Conservation (phyloP, 2,329 filamentous ascomycete genomes). For the Xylariaceae sp. region DNA sequence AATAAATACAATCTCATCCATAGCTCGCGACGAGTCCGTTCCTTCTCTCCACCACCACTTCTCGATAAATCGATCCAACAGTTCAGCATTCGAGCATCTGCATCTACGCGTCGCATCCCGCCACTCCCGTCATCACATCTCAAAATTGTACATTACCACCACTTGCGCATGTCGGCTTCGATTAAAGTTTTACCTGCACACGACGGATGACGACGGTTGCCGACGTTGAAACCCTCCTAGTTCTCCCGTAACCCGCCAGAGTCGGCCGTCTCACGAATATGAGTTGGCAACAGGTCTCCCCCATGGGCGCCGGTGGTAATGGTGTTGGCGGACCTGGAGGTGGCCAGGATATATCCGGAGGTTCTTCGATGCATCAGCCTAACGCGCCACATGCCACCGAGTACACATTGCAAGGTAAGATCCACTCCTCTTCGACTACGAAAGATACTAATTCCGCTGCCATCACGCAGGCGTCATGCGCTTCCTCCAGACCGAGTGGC, state of each 20-base stretch:
- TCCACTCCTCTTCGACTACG: too few relatives aligned
- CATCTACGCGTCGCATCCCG: not conserved
- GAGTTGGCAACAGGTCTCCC: conserved; percentile 36
- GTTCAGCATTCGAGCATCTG: not conserved
- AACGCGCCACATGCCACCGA: conserved; percentile 57
- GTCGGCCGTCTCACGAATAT: conserved; percentile 19
- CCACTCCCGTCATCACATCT: conserved; percentile 1
- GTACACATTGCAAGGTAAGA: conserved; percentile 60
- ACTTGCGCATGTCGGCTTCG: conserved; percentile 25
- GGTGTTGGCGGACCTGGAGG: conserved; percentile 41
- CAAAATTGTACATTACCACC: not conserved
- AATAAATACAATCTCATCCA: too few relatives aligned
- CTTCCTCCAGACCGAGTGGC: conserved; percentile 98
- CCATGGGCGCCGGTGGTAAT: conserved; percentile 39
- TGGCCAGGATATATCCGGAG: conserved; percentile 36
- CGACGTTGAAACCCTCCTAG: conserved; percentile 18
- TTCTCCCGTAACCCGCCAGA: conserved; percentile 4
- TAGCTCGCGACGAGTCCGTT: too few relatives aligned
- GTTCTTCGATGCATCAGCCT: conserved; percentile 35
- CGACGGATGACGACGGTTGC: conserved; percentile 28
- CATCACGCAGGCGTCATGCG: conserved; percentile 99
- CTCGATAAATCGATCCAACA: too few relatives aligned
- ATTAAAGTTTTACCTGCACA: conserved; percentile 10
- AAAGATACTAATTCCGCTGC: too few relatives aligned
- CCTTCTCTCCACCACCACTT: too few relatives aligned